Evolutionary conservation across 108 stramenopile species (phyloP).

Genomic region (Skeletonema tropicum): DNA sequence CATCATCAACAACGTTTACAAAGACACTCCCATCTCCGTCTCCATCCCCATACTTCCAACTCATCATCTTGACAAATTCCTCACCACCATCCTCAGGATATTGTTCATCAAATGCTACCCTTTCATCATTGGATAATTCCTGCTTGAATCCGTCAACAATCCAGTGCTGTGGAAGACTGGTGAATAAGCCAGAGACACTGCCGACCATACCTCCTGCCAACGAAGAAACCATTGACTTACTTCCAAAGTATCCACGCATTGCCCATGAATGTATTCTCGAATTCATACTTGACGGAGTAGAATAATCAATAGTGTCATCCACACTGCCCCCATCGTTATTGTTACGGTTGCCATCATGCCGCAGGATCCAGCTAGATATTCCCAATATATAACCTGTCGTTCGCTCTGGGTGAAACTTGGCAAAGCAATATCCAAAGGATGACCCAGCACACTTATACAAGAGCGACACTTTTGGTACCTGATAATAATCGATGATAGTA

Average conservation of each 20-base stretch:
- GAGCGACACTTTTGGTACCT: conserved; percentile 2
- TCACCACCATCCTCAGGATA: conserved; percentile 17
- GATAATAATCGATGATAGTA: conserved; percentile 26
- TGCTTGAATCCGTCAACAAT: conserved; percentile 11
- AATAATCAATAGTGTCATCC: neutral
- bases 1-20: conserved; percentile 6
- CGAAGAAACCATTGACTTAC: conserved; percentile 22
- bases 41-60: conserved; percentile 24
- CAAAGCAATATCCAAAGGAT: conserved; percentile 31
- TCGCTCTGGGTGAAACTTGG: conserved; percentile 14
- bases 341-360: conserved; percentile 4
- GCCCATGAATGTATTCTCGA: conserved; percentile 15
- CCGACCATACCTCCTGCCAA: conserved; percentile 12
- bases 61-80: conserved; percentile 16
- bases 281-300: neutral
- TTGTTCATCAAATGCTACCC: conserved; percentile 7
- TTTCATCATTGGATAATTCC: conserved; percentile 13
- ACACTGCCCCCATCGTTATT: neutral
- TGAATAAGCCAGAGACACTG: conserved; percentile 5
- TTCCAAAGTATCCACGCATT: conserved; percentile 28
- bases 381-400: conserved; percentile 39
- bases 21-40: conserved; percentile 19
- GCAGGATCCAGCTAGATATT: conserved; percentile 30
- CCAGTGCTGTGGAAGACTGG: conserved; percentile 3
- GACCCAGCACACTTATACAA: conserved; percentile 44